phyloP scores from a whole-genome alignment of 2,329 filamentous ascomycete genomes.

The Cladophialophora yegresii region DNA sequence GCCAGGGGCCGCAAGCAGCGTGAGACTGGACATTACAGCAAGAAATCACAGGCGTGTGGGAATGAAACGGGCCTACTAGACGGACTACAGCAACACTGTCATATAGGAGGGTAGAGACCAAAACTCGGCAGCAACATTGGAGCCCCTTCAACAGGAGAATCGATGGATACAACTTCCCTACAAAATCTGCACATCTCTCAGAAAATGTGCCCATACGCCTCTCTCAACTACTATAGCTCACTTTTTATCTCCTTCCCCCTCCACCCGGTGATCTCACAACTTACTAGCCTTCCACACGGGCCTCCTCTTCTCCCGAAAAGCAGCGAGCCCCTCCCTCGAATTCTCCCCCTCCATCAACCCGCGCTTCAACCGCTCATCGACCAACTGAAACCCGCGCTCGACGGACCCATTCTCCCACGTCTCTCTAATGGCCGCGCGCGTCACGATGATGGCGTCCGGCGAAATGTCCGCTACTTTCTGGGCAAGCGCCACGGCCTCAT shows the following conservation, averaged over 20 bases:
- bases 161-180: neutral
- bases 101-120: neutral
- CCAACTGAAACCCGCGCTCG: slow-evolving; percentile 60
- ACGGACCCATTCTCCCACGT: slow-evolving; percentile 72
- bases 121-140: neutral
- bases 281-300: slow-evolving; percentile 63
- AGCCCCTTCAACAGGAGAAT: neutral
- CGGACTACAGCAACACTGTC: neutral
- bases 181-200: neutral
- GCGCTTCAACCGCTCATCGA: slow-evolving; percentile 31
- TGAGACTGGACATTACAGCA: neutral
- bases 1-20: neutral
- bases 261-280: slow-evolving; percentile 45
- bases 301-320: slow-evolving; percentile 75
- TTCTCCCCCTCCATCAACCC: slow-evolving; percentile 55
- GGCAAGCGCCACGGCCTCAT: slow-evolving; percentile 52
- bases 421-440: slow-evolving; percentile 67
- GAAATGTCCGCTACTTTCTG: slow-evolving; percentile 64
- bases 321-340: slow-evolving; percentile 70
- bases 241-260: neutral
- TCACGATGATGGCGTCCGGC: slow-evolving; percentile 76
- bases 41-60: neutral
- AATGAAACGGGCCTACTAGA: neutral
- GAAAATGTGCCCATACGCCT: neutral
- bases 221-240: neutral